Base-by-base conservation (phyloP, 768 basidiomycete species). In the Candolleomyces aberdarensis region DNA sequence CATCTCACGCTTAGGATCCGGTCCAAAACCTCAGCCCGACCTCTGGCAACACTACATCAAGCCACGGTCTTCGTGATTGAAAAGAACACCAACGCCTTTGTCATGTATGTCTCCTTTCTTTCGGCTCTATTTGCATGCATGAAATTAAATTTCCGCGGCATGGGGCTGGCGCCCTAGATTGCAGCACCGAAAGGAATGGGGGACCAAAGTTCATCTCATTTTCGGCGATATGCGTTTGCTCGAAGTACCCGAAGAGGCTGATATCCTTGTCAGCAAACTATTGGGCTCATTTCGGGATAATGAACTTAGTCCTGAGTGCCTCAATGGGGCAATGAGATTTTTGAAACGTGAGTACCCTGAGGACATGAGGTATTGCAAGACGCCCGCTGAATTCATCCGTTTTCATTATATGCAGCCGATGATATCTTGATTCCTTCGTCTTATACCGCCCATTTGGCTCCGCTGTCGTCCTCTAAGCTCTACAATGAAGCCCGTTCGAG, bases 241-340 rank as follows among this genome's bases (percentile, higher is more conserved):
- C 48, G 80, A 87, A 9, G 74, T 96, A 0, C 95, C 96, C 5
- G 93, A 97, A 66, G 81, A 84, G 65, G 94, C 86, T 31, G 97
- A 98, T 72, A 93, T 99, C 63, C 78, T 99, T 60, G 89, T 99
- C 68, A 96, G 92, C 76, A 97, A 99, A 73, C 83, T 99, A 20
- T 75, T 99, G 67, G 97, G 97, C 3, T 96, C 94, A 4, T 98
- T 99, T 76, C 97, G 96, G 1, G 97, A 99, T 74, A 99, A 99
- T 62, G 97, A 99, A 72, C 84, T 98, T 52, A 96, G 94, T 70
- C 97, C 97, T 0, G 97, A 99, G 73, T 99, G 97, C 74, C 78
- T 99, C 40, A 97, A 99, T 71, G 97, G 97, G 13, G 96, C 94
- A 9, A 86, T 90, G 85, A 80, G 96, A 52, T 96, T 94, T 70